These are phyloP conservation scores for Yamadazyma endophytica DNA, from an alignment of 805 yeast species.

Conservation along the genomic window DNA sequence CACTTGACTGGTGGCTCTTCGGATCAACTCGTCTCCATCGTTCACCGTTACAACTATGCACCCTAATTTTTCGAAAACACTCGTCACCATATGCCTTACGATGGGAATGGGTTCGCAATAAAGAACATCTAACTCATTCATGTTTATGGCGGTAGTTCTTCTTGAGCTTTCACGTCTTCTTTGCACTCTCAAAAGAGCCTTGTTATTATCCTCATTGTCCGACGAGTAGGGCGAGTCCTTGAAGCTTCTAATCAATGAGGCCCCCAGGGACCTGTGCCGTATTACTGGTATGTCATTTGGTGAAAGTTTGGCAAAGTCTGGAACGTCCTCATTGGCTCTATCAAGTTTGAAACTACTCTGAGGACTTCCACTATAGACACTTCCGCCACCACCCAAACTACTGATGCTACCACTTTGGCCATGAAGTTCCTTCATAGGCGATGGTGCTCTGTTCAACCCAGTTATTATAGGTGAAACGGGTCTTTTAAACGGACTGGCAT, in stretches of 20 bases:
- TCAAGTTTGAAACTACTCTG: constrained; percentile 23
- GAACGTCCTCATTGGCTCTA: constrained; percentile 18
- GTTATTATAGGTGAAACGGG: constrained; percentile 41
- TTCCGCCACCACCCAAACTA: too few relatives aligned
- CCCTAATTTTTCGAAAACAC: constrained; percentile 62
- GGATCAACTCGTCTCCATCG: constrained; percentile 77
- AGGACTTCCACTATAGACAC: too few relatives aligned
- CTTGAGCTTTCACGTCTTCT: constrained; percentile 53
- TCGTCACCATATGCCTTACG: constrained; percentile 63
- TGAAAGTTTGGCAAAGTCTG: constrained; percentile 12
- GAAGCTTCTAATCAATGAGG: constrained; percentile 26
- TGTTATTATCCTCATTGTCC: constrained; percentile 39
- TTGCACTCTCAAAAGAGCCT: constrained; percentile 50
- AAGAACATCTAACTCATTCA: constrained; percentile 55
- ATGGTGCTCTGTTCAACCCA: constrained; percentile 11
- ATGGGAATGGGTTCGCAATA: constrained; percentile 87
- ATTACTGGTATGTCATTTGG: constrained; percentile 7
- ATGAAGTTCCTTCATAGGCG: constrained; percentile 13
- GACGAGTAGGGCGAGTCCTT: constrained; percentile 54
- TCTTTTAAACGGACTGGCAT: constrained; percentile 40
- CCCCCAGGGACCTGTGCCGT: constrained; percentile 18
- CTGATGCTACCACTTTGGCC: too few relatives aligned
- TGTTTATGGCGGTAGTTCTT: constrained; percentile 17
- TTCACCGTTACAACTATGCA: constrained; percentile 76
- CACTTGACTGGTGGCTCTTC: constrained; percentile 77